Evolutionary conservation across 345 rosid genomes (phyloP), one percentile per base, ranked within the genome.

Genomic region (Syzygium jambos): DNA sequence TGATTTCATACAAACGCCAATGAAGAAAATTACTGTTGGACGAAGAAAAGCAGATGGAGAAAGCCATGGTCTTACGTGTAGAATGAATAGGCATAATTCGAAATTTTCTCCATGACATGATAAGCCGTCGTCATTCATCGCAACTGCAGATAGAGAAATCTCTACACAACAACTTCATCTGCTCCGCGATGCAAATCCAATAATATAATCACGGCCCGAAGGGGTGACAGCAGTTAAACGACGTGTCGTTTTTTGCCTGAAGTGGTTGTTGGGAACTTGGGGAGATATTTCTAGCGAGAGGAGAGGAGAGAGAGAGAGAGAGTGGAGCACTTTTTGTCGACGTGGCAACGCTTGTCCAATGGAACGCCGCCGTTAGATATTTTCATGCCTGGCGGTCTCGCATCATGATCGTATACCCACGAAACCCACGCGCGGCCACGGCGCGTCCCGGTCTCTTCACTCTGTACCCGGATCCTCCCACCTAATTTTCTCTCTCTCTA

Each of bases 91-190:
- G 27, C 27, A 22, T 38, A 22, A 34, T 73, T 73, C 49, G 25
- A 3, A 11, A 73, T 22, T 38, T 34, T 34, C 80, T 73, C 80
- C 19, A 34, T 17, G 7, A 9, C 80, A 2, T 73, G 80, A 68
- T 17, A 46, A 9, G 49, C 21, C 49, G 0, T 73, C 11, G 80
- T 73, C 80, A 34, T 68, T 73, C 80, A 34, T 34, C 11, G 49
- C 49, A 73, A 10, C 80, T 5, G 80, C 80, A 38, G 80, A 73
- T 38, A 41, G 80, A 73, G 80, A 73, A 73, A 38, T 34, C 25
- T 41, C 25, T 38, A 96, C 92, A 29, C 11, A 7, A n/a, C 49
- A 38, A 5, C 43, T 41, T 73, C 49, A 9, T 73, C 80, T 38
- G 80, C 80, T 19, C 25, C 10, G 19, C 25, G 19, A 73, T 73